A percentile compares a stretch with the other conserved stretches of the same genome.
Conservation (phyloP, 371 early-diverging fungal species). For the Syncephalastrum monosporum region DNA sequence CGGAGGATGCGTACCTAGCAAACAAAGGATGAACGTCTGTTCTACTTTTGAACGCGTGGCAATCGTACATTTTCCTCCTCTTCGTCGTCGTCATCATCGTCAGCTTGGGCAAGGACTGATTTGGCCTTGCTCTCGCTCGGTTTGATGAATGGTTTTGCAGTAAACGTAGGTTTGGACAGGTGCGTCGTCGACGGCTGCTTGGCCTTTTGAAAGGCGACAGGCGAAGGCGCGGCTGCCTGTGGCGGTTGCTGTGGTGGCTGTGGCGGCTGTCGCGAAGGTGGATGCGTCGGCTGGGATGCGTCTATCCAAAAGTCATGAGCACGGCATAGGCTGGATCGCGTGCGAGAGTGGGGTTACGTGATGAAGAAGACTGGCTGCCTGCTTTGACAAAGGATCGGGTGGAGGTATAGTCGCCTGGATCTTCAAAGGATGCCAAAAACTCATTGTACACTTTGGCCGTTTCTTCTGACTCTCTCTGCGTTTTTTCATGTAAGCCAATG, state of each 20-base stretch:
- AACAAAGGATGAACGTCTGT: no score
- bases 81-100: constrained; percentile 29
- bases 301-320: not conserved
- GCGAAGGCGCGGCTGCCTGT: no score
- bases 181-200: constrained; percentile 4
- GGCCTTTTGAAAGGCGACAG: no score
- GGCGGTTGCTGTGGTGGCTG: not conserved
- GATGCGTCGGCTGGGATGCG: constrained; percentile 1
- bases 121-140: constrained; percentile 21
- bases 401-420: constrained; percentile 41
- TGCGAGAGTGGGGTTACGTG: not conserved
- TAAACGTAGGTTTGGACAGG: constrained; percentile 8
- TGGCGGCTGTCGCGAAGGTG: constrained; percentile 1
- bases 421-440: constrained; percentile 85
- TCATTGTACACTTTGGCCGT: constrained; percentile 81
- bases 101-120: constrained; percentile 16
- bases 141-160: constrained; percentile 38
- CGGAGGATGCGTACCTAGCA: constrained; percentile 23
- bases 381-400: constrained; percentile 66
- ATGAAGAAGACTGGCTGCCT: constrained; percentile 30
- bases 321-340: not conserved
- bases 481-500: not conserved
- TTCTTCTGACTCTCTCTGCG: constrained; percentile 66
- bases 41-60: no score
- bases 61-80: not conserved